Percentiles rank a stretch among this genome's conserved stretches.
Conservation (phyloP, 306 rosid species). For the Pterocarpus macrocarpus region DNA sequence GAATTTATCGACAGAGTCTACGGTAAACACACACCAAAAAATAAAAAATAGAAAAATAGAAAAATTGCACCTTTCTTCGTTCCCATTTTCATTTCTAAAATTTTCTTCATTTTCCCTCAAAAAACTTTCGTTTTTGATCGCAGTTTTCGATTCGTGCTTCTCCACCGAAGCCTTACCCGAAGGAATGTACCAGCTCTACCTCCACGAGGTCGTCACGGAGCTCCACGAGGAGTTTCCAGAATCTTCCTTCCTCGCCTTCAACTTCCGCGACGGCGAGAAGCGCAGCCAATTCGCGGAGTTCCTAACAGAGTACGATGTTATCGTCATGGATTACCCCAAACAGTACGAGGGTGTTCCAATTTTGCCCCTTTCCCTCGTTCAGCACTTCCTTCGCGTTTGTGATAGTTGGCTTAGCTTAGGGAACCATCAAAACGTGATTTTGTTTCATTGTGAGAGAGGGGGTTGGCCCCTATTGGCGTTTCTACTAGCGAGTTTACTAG, state of each 20-base stretch:
- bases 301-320: conserved; percentile 79
- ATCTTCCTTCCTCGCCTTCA: conserved; percentile 87
- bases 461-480: conserved; percentile 97
- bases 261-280: conserved; percentile 91
- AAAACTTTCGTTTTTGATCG: conserved; percentile 6
- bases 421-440: conserved; percentile 73
- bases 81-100: background rate
- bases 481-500: conserved; percentile 76
- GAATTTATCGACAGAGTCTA: conserved; percentile 91
- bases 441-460: conserved; percentile 95
- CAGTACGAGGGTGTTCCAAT: conserved; percentile 97
- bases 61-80: background rate
- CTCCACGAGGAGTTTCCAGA: conserved; percentile 94
- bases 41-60: background rate
- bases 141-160: conserved; percentile 98
- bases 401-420: conserved; percentile 84
- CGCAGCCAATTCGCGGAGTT: conserved; percentile 76
- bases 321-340: conserved; percentile 91
- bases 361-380: conserved; percentile 81
- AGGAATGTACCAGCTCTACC: conserved; percentile 82
- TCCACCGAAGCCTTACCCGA: conserved; percentile 92
- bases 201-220: conserved; percentile 80
- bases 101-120: background rate
- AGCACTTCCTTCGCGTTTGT: conserved; percentile 90
- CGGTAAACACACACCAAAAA: conserved; percentile 52